phyloP scores from a whole-genome alignment of 2,329 filamentous ascomycete species.

The Teratosphaeria destructans region DNA sequence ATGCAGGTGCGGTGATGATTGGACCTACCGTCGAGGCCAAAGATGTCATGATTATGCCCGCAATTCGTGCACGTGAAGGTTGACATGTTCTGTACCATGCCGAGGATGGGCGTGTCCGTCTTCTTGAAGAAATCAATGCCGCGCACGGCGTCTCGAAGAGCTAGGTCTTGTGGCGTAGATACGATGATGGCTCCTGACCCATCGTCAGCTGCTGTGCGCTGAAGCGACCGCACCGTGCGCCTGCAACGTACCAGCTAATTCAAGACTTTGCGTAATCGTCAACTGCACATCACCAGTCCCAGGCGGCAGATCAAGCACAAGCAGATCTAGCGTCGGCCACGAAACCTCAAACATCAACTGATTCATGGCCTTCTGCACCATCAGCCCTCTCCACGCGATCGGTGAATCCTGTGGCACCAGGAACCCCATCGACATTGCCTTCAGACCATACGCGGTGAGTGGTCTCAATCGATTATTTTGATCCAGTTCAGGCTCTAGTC shows the following conservation, averaged over 20 bases:
- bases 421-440: conserved; percentile 99
- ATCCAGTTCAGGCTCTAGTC: conserved; percentile 23
- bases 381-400: conserved; percentile 88
- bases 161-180: conserved; percentile 86
- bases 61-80: conserved; percentile 65
- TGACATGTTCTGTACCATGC: conserved; percentile 88
- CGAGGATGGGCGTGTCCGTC: conserved; percentile 68
- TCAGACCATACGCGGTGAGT: conserved; percentile 86
- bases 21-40: conserved; percentile 25
- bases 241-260: conserved; percentile 55
- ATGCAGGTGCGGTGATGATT: too few species aligned
- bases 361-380: conserved; percentile 96
- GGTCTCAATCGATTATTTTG: conserved; percentile 66
- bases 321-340: conserved; percentile 79
- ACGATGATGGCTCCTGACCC: conserved; percentile 65
- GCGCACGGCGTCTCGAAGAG: conserved; percentile 81
- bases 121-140: conserved; percentile 90
- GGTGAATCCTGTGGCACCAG: conserved; percentile 69
- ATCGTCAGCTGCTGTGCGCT: neutral
- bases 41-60: conserved; percentile 26
- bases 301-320: conserved; percentile 84
- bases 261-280: conserved; percentile 89
- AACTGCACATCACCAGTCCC: conserved; percentile 94
- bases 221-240: neutral
- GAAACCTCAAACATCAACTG: conserved; percentile 92